phyloP scores from a whole-genome alignment of 2,329 filamentous ascomycete species.

The Phialocephala subalpina region DNA sequence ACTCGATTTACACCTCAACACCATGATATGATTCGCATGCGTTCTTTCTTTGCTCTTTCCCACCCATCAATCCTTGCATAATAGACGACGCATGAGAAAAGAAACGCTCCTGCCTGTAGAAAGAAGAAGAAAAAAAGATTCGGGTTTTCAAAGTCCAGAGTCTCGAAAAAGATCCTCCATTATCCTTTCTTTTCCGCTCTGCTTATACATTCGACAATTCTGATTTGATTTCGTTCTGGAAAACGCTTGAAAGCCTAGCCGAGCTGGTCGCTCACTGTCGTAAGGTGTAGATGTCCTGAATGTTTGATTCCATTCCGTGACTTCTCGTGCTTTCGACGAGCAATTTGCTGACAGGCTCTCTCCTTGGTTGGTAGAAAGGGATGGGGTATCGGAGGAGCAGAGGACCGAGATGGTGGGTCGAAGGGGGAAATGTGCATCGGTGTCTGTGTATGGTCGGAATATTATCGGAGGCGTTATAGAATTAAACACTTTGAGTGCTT shows the following conservation, averaged over 20 bases:
- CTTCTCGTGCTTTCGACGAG: not conserved
- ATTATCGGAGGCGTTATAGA: conserved; percentile 54
- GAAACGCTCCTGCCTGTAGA: not conserved
- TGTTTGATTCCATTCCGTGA: conserved; percentile 14
- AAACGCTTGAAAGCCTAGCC: not conserved
- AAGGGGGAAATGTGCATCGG: conserved; percentile 5
- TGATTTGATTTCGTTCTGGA: not conserved
- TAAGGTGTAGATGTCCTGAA: not conserved
- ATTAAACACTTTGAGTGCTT: conserved; percentile 74
- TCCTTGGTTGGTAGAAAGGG: not conserved
- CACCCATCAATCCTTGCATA: not conserved
- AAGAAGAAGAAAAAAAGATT: not conserved
- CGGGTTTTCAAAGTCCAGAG: too few relatives aligned
- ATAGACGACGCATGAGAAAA: not conserved
- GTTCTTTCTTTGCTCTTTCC: conserved; percentile 3
- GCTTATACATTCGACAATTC: not conserved
- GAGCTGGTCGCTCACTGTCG: not conserved
- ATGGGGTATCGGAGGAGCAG: conserved; percentile 11
- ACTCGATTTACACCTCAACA: conserved; percentile 11
- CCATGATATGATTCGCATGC: conserved; percentile 10
- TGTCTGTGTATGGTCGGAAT: conserved; percentile 13
- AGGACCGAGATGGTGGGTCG: not conserved
- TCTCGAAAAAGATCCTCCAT: not conserved
- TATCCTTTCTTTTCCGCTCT: not conserved
- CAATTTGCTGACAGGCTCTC: not conserved